These are phyloP conservation scores for Endogone sp. DNA, from an alignment of 192 early-diverging fungal species.

Conservation along the genomic window DNA sequence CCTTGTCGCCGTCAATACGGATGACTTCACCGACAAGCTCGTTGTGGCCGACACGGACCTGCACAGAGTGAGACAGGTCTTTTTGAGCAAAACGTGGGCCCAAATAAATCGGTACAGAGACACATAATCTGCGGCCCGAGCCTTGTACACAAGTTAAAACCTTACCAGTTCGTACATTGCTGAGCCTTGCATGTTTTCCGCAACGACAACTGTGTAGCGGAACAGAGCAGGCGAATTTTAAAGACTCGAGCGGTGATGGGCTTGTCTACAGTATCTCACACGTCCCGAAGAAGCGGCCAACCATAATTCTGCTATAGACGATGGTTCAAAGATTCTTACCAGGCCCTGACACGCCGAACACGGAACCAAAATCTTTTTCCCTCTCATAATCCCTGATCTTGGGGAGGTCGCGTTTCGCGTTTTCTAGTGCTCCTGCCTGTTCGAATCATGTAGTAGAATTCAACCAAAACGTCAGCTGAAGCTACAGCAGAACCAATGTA, in stretches of 20 bases:
- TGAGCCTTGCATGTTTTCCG: conserved; percentile 95
- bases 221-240: not conserved
- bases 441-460: no score
- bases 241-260: no score
- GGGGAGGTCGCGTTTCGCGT: conserved; percentile 76
- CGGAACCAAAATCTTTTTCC: conserved; percentile 85
- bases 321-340: conserved; percentile 45
- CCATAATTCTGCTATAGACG: no score
- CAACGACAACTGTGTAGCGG: conserved; percentile 80
- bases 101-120: no score
- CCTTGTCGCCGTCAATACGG: conserved; percentile 98
- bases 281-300: no score
- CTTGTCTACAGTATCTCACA: no score
- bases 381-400: conserved; percentile 83
- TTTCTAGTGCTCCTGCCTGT: conserved; percentile 89
- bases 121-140: no score
- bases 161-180: conserved; percentile 98
- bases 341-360: conserved; percentile 98
- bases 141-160: not conserved
- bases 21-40: conserved; percentile 99
- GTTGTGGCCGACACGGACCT: conserved; percentile 96
- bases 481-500: no score
- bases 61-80: not conserved
- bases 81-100: not conserved
- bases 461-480: no score